A percentile compares a stretch with the other conserved stretches of the same genome.
These are phyloP conservation scores for Apiospora marii DNA, from an alignment of 2,329 filamentous ascomycete genomes.

Conservation along the genomic window DNA sequence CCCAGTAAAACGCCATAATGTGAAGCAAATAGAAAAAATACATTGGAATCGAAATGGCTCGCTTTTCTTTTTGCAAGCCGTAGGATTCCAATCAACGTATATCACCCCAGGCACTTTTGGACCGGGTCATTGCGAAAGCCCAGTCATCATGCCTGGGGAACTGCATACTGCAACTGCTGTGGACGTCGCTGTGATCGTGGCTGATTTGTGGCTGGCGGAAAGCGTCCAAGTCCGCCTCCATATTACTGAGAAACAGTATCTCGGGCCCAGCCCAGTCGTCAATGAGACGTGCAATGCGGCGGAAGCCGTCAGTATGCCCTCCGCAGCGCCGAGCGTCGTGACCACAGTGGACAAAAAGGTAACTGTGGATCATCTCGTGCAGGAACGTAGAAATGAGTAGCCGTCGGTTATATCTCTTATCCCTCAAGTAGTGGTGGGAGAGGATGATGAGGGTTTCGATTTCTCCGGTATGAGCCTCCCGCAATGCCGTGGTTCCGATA, in stretches of 20 bases:
- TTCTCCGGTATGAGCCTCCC: slow-evolving; percentile 55
- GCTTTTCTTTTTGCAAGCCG: not conserved
- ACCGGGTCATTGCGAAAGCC: not conserved
- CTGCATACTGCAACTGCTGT: slow-evolving; percentile 4
- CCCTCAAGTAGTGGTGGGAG: slow-evolving; percentile 64
- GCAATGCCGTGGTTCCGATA: slow-evolving; percentile 69
- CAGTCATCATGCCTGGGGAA: slow-evolving; percentile 6
- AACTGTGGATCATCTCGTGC: slow-evolving; percentile 73
- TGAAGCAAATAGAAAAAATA: not conserved
- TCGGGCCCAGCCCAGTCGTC: slow-evolving; percentile 67
- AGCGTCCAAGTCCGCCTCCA: slow-evolving; percentile 67
- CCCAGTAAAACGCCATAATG: slow-evolving; percentile 10
- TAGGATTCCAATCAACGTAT: slow-evolving; percentile 11
- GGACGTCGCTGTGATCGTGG: not conserved
- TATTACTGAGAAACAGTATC: slow-evolving; percentile 62
- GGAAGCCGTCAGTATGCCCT: slow-evolving; percentile 68
- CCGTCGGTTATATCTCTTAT: slow-evolving; percentile 63
- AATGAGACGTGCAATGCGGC: slow-evolving; percentile 65
- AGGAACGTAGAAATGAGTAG: slow-evolving; percentile 71
- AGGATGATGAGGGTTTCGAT: slow-evolving; percentile 71
- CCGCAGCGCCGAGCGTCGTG: slow-evolving; percentile 62
- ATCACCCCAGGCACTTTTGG: slow-evolving; percentile 2
- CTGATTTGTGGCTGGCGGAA: slow-evolving; percentile 45
- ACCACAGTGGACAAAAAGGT: slow-evolving; percentile 69
- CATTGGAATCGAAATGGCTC: not conserved